A percentile compares a stretch with the other conserved stretches of the same genome.
Evolutionary conservation across 306 rosid species (phyloP).

Genomic region (Citrullus amarus): DNA sequence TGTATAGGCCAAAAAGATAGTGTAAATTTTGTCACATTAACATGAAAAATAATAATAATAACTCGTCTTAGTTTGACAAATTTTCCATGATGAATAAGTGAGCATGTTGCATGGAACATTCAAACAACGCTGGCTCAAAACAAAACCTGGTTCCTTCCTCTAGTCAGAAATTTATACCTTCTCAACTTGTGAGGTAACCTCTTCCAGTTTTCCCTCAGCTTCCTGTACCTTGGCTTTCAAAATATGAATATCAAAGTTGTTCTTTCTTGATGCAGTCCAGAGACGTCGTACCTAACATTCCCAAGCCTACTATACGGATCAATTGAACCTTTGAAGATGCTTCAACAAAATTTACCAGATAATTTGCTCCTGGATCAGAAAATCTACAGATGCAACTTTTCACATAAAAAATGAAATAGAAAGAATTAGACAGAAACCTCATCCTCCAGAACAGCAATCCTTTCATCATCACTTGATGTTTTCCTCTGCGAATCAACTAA

Average conservation of each 20-base stretch:
- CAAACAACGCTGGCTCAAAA: not conserved
- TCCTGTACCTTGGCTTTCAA: constrained; percentile 44
- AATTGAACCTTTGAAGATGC: constrained; percentile 21
- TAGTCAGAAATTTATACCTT: constrained; percentile 27
- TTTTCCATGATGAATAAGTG: not conserved
- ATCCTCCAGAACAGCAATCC: constrained; percentile 41
- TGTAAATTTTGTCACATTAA: not conserved
- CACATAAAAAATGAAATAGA: not conserved
- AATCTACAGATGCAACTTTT: not conserved
- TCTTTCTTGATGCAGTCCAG: constrained; percentile 61
- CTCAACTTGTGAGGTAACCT: constrained; percentile 41
- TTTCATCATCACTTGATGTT: constrained; percentile 24
- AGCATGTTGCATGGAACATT: not conserved
- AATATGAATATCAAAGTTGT: constrained; percentile 68
- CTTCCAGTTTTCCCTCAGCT: constrained; percentile 38
- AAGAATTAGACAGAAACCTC: constrained; percentile 34
- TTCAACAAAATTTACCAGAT: not conserved
- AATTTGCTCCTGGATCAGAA: not conserved
- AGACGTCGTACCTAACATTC: constrained; percentile 60
- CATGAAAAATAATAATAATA: not conserved
- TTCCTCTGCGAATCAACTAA: constrained; percentile 26
- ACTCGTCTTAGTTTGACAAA: not conserved
- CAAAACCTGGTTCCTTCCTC: not conserved
- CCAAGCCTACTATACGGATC: constrained; percentile 40
- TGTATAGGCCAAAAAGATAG: not conserved